Percentiles rank a stretch among this genome's conserved stretches.
Conservation (phyloP, 345 rosid species). For the Odontarrhena argentea region DNA sequence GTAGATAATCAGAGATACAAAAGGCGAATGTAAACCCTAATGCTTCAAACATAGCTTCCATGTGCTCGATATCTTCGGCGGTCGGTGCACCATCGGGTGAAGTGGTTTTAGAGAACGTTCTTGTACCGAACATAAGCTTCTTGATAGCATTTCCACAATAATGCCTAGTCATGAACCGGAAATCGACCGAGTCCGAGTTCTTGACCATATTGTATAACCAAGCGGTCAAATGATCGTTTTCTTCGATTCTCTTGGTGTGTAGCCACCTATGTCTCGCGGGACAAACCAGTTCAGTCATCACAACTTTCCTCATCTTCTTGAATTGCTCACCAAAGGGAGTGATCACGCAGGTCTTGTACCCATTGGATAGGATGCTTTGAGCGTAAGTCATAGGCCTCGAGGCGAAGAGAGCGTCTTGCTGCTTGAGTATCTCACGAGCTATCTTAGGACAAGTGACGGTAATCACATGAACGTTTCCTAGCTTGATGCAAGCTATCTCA, state of each 20-base stretch:
- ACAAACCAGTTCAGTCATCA: slow-evolving; percentile 42
- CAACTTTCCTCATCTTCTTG: slow-evolving; percentile 54
- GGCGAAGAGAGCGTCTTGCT: slow-evolving; percentile 47
- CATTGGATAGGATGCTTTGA: slow-evolving; percentile 31
- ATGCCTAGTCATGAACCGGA: slow-evolving; percentile 41
- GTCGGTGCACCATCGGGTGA: slow-evolving; percentile 46
- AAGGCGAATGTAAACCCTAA: slow-evolving; percentile 46
- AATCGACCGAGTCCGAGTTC: slow-evolving; percentile 36
- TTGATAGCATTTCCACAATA: slow-evolving; percentile 48
- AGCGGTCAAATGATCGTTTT: slow-evolving; percentile 44
- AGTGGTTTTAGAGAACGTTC: slow-evolving; percentile 40
- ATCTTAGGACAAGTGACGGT: slow-evolving; percentile 48
- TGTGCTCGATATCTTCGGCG: slow-evolving; percentile 49
- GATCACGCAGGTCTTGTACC: slow-evolving; percentile 36
- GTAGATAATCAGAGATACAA: slow-evolving; percentile 54
- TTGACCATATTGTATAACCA: slow-evolving; percentile 46
- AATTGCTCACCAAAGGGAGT: slow-evolving; percentile 49
- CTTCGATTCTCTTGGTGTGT: slow-evolving; percentile 46
- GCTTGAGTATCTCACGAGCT: slow-evolving; percentile 44
- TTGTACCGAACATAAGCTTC: slow-evolving; percentile 43
- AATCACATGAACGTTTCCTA: slow-evolving; percentile 49
- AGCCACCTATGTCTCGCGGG: slow-evolving; percentile 48
- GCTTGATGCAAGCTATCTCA: slow-evolving; percentile 49
- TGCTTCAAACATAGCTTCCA: slow-evolving; percentile 48
- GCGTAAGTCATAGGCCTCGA: slow-evolving; percentile 43